Evolutionary conservation across 208 protist genomes (phyloP).

Genomic region (Naegleria gruberi): DNA sequence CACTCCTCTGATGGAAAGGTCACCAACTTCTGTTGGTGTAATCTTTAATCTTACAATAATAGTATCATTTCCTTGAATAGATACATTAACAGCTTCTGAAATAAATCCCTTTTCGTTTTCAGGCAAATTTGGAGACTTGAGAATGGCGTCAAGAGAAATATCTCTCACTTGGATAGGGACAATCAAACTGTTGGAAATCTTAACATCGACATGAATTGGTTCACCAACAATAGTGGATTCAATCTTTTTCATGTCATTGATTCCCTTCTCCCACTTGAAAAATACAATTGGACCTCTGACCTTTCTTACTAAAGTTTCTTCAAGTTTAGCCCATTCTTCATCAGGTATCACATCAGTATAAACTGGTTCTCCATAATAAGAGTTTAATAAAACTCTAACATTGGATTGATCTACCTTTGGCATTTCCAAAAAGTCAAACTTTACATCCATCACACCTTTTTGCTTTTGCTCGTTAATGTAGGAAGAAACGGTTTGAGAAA

Average conservation of each 20-base stretch:
- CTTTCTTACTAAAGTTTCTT: background rate
- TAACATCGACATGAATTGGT: slow-evolving; percentile 9
- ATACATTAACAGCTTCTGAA: background rate
- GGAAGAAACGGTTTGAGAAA: background rate
- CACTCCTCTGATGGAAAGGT: background rate
- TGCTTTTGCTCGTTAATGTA: background rate
- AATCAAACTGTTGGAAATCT: background rate
- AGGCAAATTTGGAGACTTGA: background rate
- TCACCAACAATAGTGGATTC: background rate
- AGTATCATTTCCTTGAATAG: background rate
- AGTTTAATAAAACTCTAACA: background rate
- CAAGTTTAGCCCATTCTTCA: background rate
- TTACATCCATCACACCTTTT: background rate
- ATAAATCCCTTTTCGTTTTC: background rate
- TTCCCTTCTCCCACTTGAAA: background rate
- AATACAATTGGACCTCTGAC: background rate
- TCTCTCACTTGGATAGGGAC: background rate
- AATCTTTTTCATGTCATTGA: background rate
- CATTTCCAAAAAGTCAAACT: background rate
- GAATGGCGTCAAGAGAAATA: background rate
- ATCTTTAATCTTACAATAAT: background rate
- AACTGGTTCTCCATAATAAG: slow-evolving; percentile 1
- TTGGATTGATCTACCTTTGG: background rate
- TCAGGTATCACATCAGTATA: background rate
- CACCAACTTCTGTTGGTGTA: background rate